Evolutionary conservation across 257 asterid species (phyloP), one percentile per base, ranked within the genome.

Genomic region (Ilex aquifolium): DNA sequence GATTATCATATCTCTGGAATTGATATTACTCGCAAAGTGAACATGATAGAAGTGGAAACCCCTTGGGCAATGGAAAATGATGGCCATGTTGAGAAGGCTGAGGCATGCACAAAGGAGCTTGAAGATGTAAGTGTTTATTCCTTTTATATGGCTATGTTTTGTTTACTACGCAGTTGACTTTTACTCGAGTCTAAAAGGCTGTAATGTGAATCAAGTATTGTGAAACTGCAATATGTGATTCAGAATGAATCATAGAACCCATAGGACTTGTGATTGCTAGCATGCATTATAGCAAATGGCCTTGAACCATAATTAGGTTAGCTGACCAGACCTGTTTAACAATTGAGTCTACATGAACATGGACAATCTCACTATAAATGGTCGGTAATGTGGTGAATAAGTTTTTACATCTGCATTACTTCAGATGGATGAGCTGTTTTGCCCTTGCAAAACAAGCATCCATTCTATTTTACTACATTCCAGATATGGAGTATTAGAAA

Each of bases 21-120:
- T 50, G 68, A 69, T 53, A 59, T 64, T 53, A 63, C 76, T 31
- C 61, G 39, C 57, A 75, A 72, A 66, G 68, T 65, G 69, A 70
- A 73, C 68, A 65, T 57, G 69, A 79, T 59, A 55, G 83, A 70
- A 72, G 64, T 76, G 56, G 90, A 76, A 63, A 69, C 72, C 60
- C 64, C 87, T 52, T 75, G 69, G 72, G 71, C 65, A 11, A 32
- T 76, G 53, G 80, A 74, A 59, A 74, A 77, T 71, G 79, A 80
- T 64, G 70, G 74, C 76, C 77, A 79, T 76, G 74, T 89, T 61
- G 77, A 84, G 69, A 78, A 70, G 71, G 99, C 96, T 31, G 88
- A 87, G 69, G 84, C 83, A 68, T 84, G 75, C 69, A 54, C 76
- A 66, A 85, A 87, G 78, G 94, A 82, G 63, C 95, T 89, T 58